Evolutionary conservation across 2,329 filamentous ascomycete genomes (phyloP), one percentile per base, ranked within the genome.

Genomic region (Sodiomyces alkalinus): DNA sequence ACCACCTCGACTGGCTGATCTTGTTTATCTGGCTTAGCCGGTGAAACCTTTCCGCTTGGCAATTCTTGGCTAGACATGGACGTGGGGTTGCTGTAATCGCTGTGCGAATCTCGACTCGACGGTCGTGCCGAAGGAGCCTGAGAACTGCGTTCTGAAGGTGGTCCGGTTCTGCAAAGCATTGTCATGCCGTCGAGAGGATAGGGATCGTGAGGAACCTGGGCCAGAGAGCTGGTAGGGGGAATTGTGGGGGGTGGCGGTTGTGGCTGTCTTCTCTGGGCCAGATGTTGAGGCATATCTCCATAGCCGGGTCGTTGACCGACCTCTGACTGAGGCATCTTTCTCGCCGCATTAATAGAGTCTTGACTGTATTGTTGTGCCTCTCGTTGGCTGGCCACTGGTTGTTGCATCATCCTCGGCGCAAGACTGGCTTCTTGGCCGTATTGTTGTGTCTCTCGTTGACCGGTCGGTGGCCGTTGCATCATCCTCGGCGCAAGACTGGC

Each of bases 171-270:
- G 53, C 87, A 96, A 37, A 94, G 78, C 71, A 96, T 92, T 0
- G 87, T 94, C 85, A 96, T 96, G 4, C 86, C 87, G 47, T 96
- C 87, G 51, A 79, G 72, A 0, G 87, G 86, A 48, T 94, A 94
- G 7, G 90, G 83, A 42, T 96, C 92, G 43, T 94, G 85, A 10
- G 87, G 85, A 3, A 92, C 69, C 10, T 71, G 55, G 4, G 74
- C 63, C 34, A 81, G 70, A 15, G 74, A 64, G 3, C 65, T 55
- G 48, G 38, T 85, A 74, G 31, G 56, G 60, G 21, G 49, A 40
- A 33, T 73, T 68, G 28, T 66, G 58, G 17, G 52, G 48, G 45
- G 27, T 22, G 42, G 41, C 33, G 38, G 38, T 31, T 44, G 18
- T 40, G 47, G 17, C 41, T 43, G 36, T n/a, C n/a, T n/a, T n/a